Evolutionary conservation across 2,329 filamentous ascomycete genomes (phyloP), one percentile per base, ranked within the genome.

Genomic region (Lasiodiplodia citricola): DNA sequence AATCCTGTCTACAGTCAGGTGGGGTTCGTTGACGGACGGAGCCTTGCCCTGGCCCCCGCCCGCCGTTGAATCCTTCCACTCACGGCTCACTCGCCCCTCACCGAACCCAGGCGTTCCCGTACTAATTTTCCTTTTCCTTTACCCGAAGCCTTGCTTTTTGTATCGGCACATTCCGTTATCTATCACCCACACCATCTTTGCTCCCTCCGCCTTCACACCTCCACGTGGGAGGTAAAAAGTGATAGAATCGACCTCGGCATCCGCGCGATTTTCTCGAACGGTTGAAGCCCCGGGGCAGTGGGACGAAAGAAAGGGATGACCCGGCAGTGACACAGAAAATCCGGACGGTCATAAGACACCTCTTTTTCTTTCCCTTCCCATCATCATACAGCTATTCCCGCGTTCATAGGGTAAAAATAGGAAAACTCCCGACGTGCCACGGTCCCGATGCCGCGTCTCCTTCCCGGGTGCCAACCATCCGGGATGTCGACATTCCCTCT

Each of bases 1-100:
- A 31, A 18, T 16, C 6, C 31, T 16, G 7, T 52, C 52, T 52
- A 52, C 60, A 47, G 37, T 52, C 14, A 52, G 18, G 44, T 51
- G 37, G 47, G 60, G 60, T 52, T 64, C 47, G 4, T n/a, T 38
- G 60, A 64, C 60, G 60, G 41, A 47, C 44, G 52, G 44, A 38
- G 47, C 44, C 44, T 25, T 35, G 8, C 28, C 41, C 51, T 64
- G 60, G 60, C 47, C 60, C 44, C 60, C 60, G 31, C 44, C 60
- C 18, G 25, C 21, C 47, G 18, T 50, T 47, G 28, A 37, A 37
- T 58, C 55, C 44, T 47, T 21, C 44, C 44, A 47, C n/a, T 47
- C 44, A 11, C 44, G 16, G 41, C 41, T 47, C 18, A 47, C 55
- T 28, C n/a, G 6, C 35, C 21, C 31, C 21, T 57, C 31, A 35